Conservation (phyloP, 2,329 filamentous ascomycete genomes). For the Sclerotiophoma versabilis region DNA sequence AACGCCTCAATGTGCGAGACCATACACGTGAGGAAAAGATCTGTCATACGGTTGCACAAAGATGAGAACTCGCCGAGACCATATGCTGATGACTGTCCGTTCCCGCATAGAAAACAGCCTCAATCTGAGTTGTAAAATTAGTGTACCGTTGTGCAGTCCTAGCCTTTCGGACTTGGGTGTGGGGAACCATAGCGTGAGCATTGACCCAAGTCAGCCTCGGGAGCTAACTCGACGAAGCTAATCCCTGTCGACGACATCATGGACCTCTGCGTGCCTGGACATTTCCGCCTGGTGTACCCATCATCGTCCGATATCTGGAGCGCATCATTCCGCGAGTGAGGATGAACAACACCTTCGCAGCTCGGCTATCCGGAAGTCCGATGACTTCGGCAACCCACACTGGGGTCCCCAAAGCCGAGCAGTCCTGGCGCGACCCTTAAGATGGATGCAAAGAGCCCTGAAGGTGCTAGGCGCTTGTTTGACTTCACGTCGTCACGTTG, state of each 20-base stretch:
- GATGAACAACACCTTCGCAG: conserved; percentile 17
- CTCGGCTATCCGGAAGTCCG: conserved; percentile 19
- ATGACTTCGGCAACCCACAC: conserved; percentile 26
- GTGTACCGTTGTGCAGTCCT: conserved; percentile 24
- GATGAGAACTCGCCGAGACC: neutral
- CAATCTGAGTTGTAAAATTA: conserved; percentile 10
- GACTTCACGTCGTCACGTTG: conserved; percentile 14
- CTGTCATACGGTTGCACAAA: conserved; percentile 2
- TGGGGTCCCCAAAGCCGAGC: conserved; percentile 33
- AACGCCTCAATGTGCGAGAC: neutral
- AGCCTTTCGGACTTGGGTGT: conserved; percentile 34
- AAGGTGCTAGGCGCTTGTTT: conserved; percentile 1
- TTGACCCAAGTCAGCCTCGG: conserved; percentile 11
- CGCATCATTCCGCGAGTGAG: conserved; percentile 1
- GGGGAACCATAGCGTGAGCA: conserved; percentile 41
- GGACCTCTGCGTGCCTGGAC: conserved; percentile 18
- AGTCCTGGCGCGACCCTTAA: conserved; percentile 19
- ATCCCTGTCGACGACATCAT: conserved; percentile 25
- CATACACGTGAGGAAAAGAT: neutral
- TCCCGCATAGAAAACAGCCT: conserved; percentile 19
- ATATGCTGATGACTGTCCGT: neutral
- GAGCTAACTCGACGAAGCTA: conserved; percentile 11
- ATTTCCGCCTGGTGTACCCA: conserved; percentile 21
- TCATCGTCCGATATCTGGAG: conserved; percentile 17
- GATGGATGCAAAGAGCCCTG: conserved; percentile 20